phyloP scores from a whole-genome alignment of 192 early-diverging fungal species.

The Linnemannia zychae region DNA sequence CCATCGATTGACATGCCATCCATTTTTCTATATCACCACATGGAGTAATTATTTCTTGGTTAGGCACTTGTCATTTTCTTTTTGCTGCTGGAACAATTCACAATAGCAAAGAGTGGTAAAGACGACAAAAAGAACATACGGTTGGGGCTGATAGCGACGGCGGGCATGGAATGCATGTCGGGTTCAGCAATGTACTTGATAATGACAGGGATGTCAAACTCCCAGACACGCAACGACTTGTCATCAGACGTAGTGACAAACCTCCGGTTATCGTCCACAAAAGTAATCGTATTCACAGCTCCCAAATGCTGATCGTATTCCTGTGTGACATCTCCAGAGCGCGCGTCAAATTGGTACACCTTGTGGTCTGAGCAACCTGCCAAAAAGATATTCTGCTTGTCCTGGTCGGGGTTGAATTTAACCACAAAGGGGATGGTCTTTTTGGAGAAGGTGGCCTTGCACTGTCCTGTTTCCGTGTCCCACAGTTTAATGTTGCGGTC shows the following conservation, averaged over 20 bases:
- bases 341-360: slow-evolving; percentile 90
- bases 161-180: slow-evolving; percentile 96
- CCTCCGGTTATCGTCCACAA: slow-evolving; percentile 93
- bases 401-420: slow-evolving; percentile 90
- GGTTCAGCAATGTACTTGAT: slow-evolving; percentile 98
- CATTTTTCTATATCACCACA: slow-evolving; percentile 78
- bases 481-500: slow-evolving; percentile 96
- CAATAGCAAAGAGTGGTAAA: not conserved
- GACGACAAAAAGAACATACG: slow-evolving; percentile 66
- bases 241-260: slow-evolving; percentile 98
- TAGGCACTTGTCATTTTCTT: too few species aligned
- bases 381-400: slow-evolving; percentile 91
- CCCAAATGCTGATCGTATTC: slow-evolving; percentile 98
- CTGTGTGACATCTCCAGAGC: slow-evolving; percentile 87
- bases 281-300: slow-evolving; percentile 96
- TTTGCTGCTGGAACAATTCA: not conserved
- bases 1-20: slow-evolving; percentile 94
- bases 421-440: slow-evolving; percentile 90
- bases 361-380: slow-evolving; percentile 95
- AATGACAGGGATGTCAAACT: slow-evolving; percentile 98
- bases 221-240: slow-evolving; percentile 97
- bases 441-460: slow-evolving; percentile 80
- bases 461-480: slow-evolving; percentile 98
- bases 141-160: slow-evolving; percentile 89
- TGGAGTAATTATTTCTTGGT: too few species aligned